These are phyloP conservation scores for Phlyctochytrium bullatum DNA, from an alignment of 192 early-diverging fungal genomes.

Conservation along the genomic window DNA sequence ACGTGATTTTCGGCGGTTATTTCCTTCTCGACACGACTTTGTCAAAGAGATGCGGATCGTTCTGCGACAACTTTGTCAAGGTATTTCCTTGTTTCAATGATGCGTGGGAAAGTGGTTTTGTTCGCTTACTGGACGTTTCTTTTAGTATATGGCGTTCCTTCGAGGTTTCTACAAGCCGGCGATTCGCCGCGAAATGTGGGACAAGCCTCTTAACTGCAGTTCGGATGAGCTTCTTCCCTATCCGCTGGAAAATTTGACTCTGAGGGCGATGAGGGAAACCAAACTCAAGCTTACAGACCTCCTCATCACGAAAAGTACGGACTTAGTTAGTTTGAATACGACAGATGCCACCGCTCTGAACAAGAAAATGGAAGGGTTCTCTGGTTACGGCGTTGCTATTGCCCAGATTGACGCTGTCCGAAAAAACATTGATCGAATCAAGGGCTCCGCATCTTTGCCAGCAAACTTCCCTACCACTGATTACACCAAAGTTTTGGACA, in stretches of 20 bases:
- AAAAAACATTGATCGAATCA: background rate
- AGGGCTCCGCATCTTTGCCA: background rate
- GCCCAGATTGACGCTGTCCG: background rate
- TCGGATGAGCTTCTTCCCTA: background rate
- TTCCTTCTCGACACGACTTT: background rate
- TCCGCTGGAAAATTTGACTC: constrained; percentile 1
- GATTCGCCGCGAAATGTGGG: background rate
- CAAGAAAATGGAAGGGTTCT: background rate
- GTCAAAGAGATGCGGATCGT: background rate
- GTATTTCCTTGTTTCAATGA: background rate
- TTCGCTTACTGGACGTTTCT: background rate
- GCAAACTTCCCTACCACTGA: background rate
- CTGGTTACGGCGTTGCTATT: background rate
- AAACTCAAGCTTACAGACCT: background rate
- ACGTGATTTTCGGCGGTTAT: constrained; percentile 39
- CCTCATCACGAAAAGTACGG: background rate
- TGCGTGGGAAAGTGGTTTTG: background rate
- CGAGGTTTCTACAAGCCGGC: background rate
- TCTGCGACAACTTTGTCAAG: background rate
- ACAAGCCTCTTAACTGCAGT: background rate
- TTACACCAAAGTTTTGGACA: background rate
- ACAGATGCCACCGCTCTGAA: background rate
- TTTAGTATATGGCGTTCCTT: background rate
- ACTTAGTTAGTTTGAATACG: background rate
- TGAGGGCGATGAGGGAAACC: background rate